phyloP scores from a whole-genome alignment of 176 grass and related monocot genomes.

The Triticum dicoccoides region DNA sequence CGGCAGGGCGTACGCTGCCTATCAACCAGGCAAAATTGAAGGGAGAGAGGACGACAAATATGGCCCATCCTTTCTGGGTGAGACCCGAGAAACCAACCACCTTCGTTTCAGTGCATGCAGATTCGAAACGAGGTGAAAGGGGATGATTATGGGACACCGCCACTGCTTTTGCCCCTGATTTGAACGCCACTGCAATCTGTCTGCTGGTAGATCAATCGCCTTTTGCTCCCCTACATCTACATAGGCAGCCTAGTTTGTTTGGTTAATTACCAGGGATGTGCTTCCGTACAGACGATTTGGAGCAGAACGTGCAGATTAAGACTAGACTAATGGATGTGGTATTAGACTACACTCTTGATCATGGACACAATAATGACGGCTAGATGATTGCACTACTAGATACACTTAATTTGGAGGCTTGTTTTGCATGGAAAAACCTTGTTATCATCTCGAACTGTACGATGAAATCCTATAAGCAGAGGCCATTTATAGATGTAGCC shows the following conservation, averaged over 20 bases:
- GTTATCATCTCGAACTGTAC: not conserved
- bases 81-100: conserved; percentile 49
- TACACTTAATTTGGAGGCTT: not conserved
- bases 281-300: conserved; percentile 7
- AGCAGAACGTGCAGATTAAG: not conserved
- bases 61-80: conserved; percentile 26
- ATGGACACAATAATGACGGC: not conserved
- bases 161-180: conserved; percentile 30
- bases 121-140: conserved; percentile 28
- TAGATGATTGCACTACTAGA: not conserved
- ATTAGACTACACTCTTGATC: not conserved
- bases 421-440: not conserved
- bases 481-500: not conserved
- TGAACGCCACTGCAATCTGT: conserved; percentile 60
- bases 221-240: not conserved
- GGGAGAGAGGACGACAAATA: conserved; percentile 13
- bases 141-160: conserved; percentile 16
- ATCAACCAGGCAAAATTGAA: conserved; percentile 36
- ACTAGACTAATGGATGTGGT: not conserved
- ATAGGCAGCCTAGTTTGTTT: not conserved
- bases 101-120: conserved; percentile 35
- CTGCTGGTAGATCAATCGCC: conserved; percentile 32
- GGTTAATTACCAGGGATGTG: not conserved
- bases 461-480: too few relatives aligned
- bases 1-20: not conserved